Conservation (phyloP, 805 yeast genomes). For the Saturnispora sekii region DNA sequence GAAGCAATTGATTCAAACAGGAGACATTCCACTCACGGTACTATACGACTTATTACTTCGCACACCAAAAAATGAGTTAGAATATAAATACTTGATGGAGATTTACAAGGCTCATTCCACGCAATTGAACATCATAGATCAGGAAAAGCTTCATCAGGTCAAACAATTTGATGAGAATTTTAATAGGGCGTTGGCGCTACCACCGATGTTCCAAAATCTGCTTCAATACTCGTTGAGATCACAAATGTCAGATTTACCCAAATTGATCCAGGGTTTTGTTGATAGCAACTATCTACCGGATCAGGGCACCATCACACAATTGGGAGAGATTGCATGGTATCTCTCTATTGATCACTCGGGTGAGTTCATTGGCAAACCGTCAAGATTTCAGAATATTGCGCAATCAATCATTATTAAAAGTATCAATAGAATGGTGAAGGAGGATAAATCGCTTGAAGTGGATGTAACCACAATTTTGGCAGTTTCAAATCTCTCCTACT, state of each 20-base stretch:
- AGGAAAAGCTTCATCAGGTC: slow-evolving; percentile 20
- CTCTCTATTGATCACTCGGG: slow-evolving; percentile 24
- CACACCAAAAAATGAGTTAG: slow-evolving; percentile 18
- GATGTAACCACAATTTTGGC: slow-evolving; percentile 24
- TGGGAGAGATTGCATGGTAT: slow-evolving; percentile 24
- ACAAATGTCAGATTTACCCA: slow-evolving; percentile 16
- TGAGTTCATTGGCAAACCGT: slow-evolving; percentile 17
- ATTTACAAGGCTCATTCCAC: slow-evolving; percentile 16
- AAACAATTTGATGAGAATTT: slow-evolving; percentile 13
- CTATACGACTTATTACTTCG: slow-evolving; percentile 24
- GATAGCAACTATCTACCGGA: slow-evolving; percentile 10
- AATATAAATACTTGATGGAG: slow-evolving; percentile 19
- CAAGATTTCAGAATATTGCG: slow-evolving; percentile 16
- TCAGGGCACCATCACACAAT: slow-evolving; percentile 15
- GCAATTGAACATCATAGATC: slow-evolving; percentile 19
- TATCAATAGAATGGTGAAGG: slow-evolving; percentile 15
- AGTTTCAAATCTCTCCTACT: slow-evolving; percentile 21
- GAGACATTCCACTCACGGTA: slow-evolving; percentile 19
- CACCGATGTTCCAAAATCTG: slow-evolving; percentile 23
- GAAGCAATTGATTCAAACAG: slow-evolving; percentile 11
- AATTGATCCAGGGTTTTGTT: slow-evolving; percentile 15
- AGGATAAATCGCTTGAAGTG: slow-evolving; percentile 12
- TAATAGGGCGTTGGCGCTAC: slow-evolving; percentile 17
- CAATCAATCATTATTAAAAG: slow-evolving; percentile 20
- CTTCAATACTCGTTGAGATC: slow-evolving; percentile 19